Evolutionary conservation across 768 basidiomycete species (phyloP).

Genomic region (Brasilioporus rufonigricans): DNA sequence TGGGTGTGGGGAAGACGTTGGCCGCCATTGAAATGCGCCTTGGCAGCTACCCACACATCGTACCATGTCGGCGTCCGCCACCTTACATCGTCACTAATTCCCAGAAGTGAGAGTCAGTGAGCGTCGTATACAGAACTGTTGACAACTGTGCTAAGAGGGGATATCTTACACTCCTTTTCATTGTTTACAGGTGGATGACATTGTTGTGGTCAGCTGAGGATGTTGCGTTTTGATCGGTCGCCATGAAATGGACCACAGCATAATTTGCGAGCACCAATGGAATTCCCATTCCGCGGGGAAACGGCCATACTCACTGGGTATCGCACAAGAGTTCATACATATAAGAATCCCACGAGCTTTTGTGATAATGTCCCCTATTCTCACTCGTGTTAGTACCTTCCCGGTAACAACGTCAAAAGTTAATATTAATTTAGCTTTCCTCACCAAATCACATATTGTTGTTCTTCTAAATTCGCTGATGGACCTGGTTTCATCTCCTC

Average conservation of each 20-base stretch:
- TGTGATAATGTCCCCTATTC: background rate
- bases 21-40: background rate
- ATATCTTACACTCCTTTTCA: too few species aligned
- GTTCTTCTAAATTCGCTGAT: background rate
- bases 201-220: too few species aligned
- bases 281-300: background rate
- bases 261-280: too few species aligned
- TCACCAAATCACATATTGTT: background rate
- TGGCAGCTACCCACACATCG: background rate
- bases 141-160: too few species aligned
- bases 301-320: background rate
- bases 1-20: background rate
- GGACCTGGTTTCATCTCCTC: background rate
- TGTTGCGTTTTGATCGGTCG: too few species aligned
- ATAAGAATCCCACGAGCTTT: background rate
- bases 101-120: too few species aligned
- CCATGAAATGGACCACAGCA: too few species aligned
- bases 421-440: background rate
- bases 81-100: background rate
- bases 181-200: too few species aligned
- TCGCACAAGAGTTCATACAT: too few species aligned
- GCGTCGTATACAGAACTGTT: too few species aligned
- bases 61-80: background rate
- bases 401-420: constrained; percentile 9
- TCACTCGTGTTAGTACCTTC: background rate